Evolutionary conservation across 1,139 yeast species (phyloP), one percentile per base, ranked within the genome.

Genomic region (Maudiozyma humilis): DNA sequence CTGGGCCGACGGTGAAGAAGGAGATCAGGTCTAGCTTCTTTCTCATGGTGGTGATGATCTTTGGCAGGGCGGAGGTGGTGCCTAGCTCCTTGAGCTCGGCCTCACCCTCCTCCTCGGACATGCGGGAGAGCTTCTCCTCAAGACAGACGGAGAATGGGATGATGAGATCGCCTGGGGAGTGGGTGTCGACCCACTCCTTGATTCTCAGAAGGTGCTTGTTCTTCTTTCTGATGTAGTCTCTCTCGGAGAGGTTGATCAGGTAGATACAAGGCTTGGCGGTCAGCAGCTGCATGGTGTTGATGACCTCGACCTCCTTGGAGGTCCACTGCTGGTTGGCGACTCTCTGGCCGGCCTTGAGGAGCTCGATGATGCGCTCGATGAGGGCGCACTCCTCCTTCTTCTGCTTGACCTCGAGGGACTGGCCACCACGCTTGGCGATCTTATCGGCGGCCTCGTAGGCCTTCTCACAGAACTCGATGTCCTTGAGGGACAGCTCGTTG

Each of bases 231-330:
- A 88, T 75, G 70, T 82, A 91, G 68, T 93, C 98, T 60, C 74
- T 83, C 75, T 93, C 98, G 38, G 94, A 82, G 66, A 91, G 75
- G 73, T 91, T 91, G 64, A 93, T 85, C 66, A 91, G 79, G 72
- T 89, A 91, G 64, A 91, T 89, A 63, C 94, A 80, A 61, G 97
- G 96, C 72, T 91, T 89, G 56, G 97, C 97, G 38, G 97, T 88
- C 65, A 89, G 76, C 63, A 83, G 76, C 60, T 76, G 78, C 95
- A 89, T 85, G 48, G 81, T 65, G 76, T 89, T 88, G 70, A 89
- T 87, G 50, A 76, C 69, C 67, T 87, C 95, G 45, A 89, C 93
- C 71, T 89, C 96, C 72, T 87, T 86, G 45, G 80, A 71, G 50
- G 87, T 74, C 97, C 97, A 91, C 49, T 68, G 70, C 62, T 85